Evolutionary conservation across 768 basidiomycete species (phyloP).

Genomic region (Pseudohyphozyma bogoriensis): DNA sequence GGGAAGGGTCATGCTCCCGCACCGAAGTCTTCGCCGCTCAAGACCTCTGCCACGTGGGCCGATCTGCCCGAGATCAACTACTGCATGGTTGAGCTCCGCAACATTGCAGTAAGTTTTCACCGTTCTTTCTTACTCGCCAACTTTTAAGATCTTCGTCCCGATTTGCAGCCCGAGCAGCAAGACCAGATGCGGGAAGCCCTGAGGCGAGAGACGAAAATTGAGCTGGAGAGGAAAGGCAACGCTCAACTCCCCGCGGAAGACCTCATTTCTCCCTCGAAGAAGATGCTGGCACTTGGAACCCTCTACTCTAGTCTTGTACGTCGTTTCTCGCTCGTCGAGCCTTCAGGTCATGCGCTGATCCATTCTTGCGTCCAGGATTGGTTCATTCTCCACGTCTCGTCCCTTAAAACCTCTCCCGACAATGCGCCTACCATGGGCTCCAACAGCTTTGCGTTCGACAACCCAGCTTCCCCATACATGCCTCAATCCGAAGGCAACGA

Average conservation of each 20-base stretch:
- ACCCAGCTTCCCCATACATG: background rate
- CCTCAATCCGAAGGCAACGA: background rate
- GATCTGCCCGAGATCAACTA: slow-evolving; percentile 68
- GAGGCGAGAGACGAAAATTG: slow-evolving; percentile 68
- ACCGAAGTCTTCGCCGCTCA: slow-evolving; percentile 43
- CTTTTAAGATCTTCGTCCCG: background rate
- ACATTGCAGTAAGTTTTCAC: slow-evolving; percentile 44
- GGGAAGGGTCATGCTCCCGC: too few species aligned
- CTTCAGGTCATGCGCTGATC: background rate
- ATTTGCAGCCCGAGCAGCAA: background rate
- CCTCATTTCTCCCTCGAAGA: slow-evolving; percentile 60
- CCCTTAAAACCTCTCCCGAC: slow-evolving; percentile 55
- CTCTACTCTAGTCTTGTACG: slow-evolving; percentile 68
- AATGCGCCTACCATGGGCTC: slow-evolving; percentile 32
- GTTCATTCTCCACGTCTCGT: slow-evolving; percentile 64
- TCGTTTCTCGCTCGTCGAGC: background rate
- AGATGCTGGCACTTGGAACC: slow-evolving; percentile 61
- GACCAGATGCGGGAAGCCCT: slow-evolving; percentile 44
- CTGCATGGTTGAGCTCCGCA: slow-evolving; percentile 58
- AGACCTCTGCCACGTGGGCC: slow-evolving; percentile 57
- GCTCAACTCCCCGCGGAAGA: slow-evolving; percentile 51
- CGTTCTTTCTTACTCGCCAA: too few species aligned
- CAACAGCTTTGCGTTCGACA: slow-evolving; percentile 2
- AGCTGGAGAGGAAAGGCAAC: slow-evolving; percentile 56
- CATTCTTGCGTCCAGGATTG: slow-evolving; percentile 50